Evolutionary conservation across 768 basidiomycete genomes (phyloP).

Genomic region (Cystofilobasidium macerans): DNA sequence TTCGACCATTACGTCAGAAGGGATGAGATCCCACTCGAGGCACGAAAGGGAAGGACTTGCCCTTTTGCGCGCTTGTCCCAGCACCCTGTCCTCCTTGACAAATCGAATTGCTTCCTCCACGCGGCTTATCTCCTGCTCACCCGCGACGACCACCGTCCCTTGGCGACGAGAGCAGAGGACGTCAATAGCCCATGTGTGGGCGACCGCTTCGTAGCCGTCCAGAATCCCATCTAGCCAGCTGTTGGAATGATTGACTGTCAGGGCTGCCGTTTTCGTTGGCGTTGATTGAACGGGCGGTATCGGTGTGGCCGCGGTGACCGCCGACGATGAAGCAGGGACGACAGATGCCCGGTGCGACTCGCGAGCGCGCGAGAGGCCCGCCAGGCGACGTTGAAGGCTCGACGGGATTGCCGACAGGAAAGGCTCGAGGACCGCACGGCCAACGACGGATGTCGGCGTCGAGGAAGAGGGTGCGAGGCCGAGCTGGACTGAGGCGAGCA

Average conservation of each 20-base stretch:
- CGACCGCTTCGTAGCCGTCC: constrained; percentile 29
- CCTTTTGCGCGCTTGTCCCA: constrained; percentile 3
- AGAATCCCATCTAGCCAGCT: constrained; percentile 24
- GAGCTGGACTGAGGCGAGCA: constrained; percentile 30
- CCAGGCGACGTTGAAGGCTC: constrained; percentile 3
- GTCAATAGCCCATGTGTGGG: constrained; percentile 27
- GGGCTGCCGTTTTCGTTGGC: too few species aligned
- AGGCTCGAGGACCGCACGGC: constrained; percentile 12
- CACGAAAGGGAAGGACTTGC: not conserved
- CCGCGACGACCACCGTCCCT: too few species aligned
- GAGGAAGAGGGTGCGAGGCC: constrained; percentile 23
- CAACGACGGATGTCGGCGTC: too few species aligned
- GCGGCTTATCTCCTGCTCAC: constrained; percentile 4
- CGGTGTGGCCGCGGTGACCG: too few species aligned
- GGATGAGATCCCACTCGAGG: too few species aligned
- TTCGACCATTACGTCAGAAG: too few species aligned
- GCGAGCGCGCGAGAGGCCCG: constrained; percentile 10
- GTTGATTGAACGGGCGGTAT: too few species aligned
- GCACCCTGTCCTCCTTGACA: constrained; percentile 10
- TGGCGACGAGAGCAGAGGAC: constrained; percentile 25
- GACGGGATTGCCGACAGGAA: constrained; percentile 13
- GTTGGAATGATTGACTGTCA: not conserved
- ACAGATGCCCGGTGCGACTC: constrained; percentile 12
- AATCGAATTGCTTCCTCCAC: not conserved
- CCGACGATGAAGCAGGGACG: not conserved